Evolutionary conservation across 2,329 filamentous ascomycete genomes (phyloP).

Genomic region (Pseudopyrenochaeta lycopersici): DNA sequence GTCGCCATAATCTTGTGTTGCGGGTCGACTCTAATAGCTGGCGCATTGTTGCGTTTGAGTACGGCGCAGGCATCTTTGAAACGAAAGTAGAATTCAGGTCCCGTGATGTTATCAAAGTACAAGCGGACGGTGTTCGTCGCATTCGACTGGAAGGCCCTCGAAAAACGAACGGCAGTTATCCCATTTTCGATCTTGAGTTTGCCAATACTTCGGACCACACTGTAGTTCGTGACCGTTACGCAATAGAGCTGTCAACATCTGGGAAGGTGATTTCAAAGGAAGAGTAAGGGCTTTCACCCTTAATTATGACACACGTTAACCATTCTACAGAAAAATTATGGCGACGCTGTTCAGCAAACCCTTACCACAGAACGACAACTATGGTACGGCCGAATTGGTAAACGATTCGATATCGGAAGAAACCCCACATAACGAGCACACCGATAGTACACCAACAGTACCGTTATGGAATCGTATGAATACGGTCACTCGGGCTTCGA

Average conservation of each 20-base stretch:
- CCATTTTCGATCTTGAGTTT: constrained; percentile 36
- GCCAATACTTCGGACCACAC: constrained; percentile 9
- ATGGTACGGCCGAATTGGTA: constrained; percentile 7
- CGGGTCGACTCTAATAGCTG: neutral
- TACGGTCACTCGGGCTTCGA: neutral
- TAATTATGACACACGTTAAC: constrained; percentile 2
- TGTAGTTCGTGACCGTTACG: constrained; percentile 13
- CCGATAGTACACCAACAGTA: neutral
- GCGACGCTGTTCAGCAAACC: constrained; percentile 18
- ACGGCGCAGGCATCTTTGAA: constrained; percentile 1
- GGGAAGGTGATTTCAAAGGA: neutral
- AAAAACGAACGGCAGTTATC: constrained; percentile 5
- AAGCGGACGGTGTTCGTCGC: constrained; percentile 21
- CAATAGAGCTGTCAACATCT: neutral
- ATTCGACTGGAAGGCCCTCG: constrained; percentile 31
- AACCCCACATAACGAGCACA: neutral
- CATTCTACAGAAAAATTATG: constrained; percentile 17
- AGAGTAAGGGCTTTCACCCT: constrained; percentile 3
- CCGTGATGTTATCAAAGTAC: constrained; percentile 15
- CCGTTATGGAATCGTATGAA: neutral
- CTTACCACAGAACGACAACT: constrained; percentile 19
- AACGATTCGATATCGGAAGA: neutral
- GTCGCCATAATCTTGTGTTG: constrained; percentile 4
- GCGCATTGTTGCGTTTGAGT: constrained; percentile 5
- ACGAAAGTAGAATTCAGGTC: constrained; percentile 11